A percentile compares a stretch with the other conserved stretches of the same genome.
These are phyloP conservation scores for Acanthamoeba castellanii DNA, from an alignment of 208 protist species.

Conservation along the genomic window DNA sequence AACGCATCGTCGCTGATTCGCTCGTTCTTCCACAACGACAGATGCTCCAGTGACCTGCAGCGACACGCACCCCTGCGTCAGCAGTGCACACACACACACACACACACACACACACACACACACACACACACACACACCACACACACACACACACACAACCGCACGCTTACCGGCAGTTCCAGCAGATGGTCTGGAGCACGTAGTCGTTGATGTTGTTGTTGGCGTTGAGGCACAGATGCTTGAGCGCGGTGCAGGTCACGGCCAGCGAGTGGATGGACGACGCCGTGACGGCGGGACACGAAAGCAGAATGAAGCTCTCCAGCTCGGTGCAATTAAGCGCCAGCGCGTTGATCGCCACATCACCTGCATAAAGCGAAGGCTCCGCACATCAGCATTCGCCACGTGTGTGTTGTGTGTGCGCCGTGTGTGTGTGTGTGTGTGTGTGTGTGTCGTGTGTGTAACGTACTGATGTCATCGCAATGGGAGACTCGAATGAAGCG, in stretches of 20 bases:
- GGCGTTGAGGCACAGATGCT: conserved; percentile 60
- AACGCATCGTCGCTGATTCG: conserved; percentile 56
- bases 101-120: neutral
- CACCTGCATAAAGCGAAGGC: neutral
- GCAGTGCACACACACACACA: neutral
- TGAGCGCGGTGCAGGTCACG: conserved; percentile 31
- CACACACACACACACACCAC: neutral
- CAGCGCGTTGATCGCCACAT: conserved; percentile 56
- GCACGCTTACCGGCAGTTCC: neutral
- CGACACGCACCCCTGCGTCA: neutral
- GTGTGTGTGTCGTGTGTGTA: neutral
- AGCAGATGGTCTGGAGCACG: conserved; percentile 48
- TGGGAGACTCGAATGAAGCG: conserved; percentile 41
- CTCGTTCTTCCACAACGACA: conserved; percentile 57
- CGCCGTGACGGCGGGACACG: conserved; percentile 27
- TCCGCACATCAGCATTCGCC: neutral
- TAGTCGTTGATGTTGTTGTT: conserved; percentile 70
- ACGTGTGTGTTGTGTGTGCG: neutral
- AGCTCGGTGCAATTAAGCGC: conserved; percentile 42
- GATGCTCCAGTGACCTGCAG: conserved; percentile 17
- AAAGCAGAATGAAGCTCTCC: conserved; percentile 30
- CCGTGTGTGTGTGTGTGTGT: neutral
- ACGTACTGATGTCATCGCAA: conserved; percentile 66
- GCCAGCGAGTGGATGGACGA: conserved; percentile 57
- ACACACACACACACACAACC: neutral